phyloP scores from a whole-genome alignment of 2,329 filamentous ascomycete genomes.

The Sporothrix luriei region DNA sequence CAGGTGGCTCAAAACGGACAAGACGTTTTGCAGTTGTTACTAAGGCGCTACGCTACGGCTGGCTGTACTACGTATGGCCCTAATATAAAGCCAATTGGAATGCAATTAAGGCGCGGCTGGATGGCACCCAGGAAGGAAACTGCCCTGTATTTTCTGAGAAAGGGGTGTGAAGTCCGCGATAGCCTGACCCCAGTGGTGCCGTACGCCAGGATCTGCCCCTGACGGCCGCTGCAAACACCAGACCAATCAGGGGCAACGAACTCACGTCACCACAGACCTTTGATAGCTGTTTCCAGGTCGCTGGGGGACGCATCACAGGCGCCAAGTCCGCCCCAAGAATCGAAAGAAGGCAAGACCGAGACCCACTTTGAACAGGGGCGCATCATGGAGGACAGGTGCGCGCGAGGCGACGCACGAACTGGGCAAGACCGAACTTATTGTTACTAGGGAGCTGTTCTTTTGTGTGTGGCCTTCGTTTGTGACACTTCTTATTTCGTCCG shows the following conservation, averaged over 20 bases:
- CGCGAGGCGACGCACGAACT: conserved; percentile 3
- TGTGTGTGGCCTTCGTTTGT: too few relatives aligned
- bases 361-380: conserved; percentile 26
- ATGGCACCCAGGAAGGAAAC: conserved; percentile 4
- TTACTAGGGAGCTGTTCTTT: conserved; percentile 10
- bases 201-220: too few relatives aligned
- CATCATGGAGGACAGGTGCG: conserved; percentile 2
- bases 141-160: conserved; percentile 6
- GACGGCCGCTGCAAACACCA: conserved; percentile 8
- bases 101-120: conserved; percentile 19
- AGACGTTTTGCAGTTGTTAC: conserved; percentile 3
- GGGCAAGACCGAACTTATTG: background rate
- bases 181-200: too few relatives aligned
- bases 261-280: background rate
- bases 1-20: conserved; percentile 13
- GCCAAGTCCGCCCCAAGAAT: background rate
- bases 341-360: conserved; percentile 24
- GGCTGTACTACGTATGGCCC: background rate
- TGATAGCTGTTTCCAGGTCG: background rate
- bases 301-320: background rate
- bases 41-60: conserved; percentile 8
- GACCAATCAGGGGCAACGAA: conserved; percentile 15
- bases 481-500: background rate
- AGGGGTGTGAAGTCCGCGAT: conserved; percentile 1
- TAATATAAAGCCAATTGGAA: background rate